phyloP scores from a whole-genome alignment of 2,329 filamentous ascomycete species.

The Thelonectria olida region DNA sequence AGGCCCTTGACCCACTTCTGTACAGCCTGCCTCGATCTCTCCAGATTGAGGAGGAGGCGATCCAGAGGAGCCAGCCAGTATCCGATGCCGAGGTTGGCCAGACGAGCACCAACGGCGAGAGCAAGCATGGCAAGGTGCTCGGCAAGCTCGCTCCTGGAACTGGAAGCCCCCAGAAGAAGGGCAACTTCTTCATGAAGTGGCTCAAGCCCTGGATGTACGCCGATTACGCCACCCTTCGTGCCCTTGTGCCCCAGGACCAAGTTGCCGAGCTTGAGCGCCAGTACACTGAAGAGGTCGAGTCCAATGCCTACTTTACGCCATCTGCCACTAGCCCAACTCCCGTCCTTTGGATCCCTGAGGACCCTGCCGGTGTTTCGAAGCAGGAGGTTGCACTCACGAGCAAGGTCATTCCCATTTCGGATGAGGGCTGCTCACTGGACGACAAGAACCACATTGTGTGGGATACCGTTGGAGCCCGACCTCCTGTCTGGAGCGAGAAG shows the following conservation, averaged over 20 bases:
- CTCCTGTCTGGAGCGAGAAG: constrained; percentile 57
- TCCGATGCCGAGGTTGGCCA: constrained; percentile 39
- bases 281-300: constrained; percentile 70
- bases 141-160: constrained; percentile 33
- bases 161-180: constrained; percentile 52
- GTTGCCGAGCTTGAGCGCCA: constrained; percentile 56
- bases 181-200: constrained; percentile 66
- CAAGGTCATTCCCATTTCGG: constrained; percentile 74
- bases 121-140: constrained; percentile 31
- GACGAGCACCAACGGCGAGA: constrained; percentile 20
- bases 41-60: constrained; percentile 52
- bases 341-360: constrained; percentile 79
- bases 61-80: constrained; percentile 44
- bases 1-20: constrained; percentile 76
- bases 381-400: constrained; percentile 76
- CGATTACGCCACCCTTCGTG: constrained; percentile 76
- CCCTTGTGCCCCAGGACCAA: constrained; percentile 71
- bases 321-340: constrained; percentile 69
- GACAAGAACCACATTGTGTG: constrained; percentile 65
- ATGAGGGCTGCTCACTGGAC: constrained; percentile 75
- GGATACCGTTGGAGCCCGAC: constrained; percentile 53
- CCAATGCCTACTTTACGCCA: constrained; percentile 77
- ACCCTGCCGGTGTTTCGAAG: constrained; percentile 72
- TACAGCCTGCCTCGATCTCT: constrained; percentile 74
- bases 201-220: constrained; percentile 81